Base-by-base conservation (phyloP, 2,329 filamentous ascomycete species). In the Thermoascus crustaceus region DNA sequence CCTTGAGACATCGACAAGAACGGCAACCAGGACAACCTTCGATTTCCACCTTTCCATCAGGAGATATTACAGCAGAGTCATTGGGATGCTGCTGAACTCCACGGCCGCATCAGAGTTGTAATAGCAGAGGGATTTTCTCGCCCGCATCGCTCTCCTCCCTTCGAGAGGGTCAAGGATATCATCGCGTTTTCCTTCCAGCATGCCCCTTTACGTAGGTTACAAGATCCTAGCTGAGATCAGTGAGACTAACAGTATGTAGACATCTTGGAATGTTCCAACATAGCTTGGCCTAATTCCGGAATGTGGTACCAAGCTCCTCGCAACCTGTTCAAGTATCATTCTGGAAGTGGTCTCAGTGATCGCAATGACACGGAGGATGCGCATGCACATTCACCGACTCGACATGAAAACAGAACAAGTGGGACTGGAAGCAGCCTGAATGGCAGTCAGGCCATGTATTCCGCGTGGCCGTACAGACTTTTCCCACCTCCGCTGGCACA, bases 121-220 rank as follows among this genome's bases (percentile, higher is more conserved):
- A 73, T 94, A 39, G 78, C 82, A 31, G 85, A 89, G 53, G 80
- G 83, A 0, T 78, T 86, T 39, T 67, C 71, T 7, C 66, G 76
- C 23, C 61, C 58, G 6, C 52, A 58, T 45, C 60, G 62, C 19
- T 53, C 46, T 5, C 61, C 57, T 4, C 73, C 76, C 0, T 76
- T 83, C 44, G 78, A 85, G 48, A 68, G 77, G 25, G 66, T 83
- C 42, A 82, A 80, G 52, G 85, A 88, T 49, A 60, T 86, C 29
- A 74, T 87, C 16, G 74, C 75, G 9, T 91, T 94, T 58, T 80
- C 85, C 1, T 94, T 93, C 49, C 84, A 91, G 52, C 84, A 91
- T 65, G 86, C 83, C 21, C 85, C 86, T 1, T 62, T 83, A 36
- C 72, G 85, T 89, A 64, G 46, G 69, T 60, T 18, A 6, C 19